A percentile compares a stretch with the other conserved stretches of the same genome.
These are phyloP conservation scores for Penicillium diatomitis DNA, from an alignment of 495 filamentous ascomycete genomes.

Conservation along the genomic window DNA sequence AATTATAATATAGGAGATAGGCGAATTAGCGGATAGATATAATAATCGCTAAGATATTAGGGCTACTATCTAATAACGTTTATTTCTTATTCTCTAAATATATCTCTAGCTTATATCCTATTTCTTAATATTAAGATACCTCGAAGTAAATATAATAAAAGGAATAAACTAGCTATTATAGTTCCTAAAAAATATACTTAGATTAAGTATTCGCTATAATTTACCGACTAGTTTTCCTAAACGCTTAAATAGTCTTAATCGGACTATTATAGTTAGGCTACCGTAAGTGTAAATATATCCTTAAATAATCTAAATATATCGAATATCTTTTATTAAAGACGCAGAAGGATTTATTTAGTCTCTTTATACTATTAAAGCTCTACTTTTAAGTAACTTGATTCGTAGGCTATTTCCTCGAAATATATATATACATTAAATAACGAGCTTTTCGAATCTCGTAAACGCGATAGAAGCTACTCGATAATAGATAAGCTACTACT, in stretches of 20 bases:
- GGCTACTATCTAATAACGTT: too few species aligned
- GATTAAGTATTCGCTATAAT: too few species aligned
- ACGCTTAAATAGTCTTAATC: background rate
- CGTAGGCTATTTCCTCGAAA: background rate
- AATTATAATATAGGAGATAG: too few species aligned
- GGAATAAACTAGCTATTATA: too few species aligned
- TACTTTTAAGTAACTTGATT: background rate
- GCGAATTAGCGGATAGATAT: too few species aligned
- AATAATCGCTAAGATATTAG: too few species aligned
- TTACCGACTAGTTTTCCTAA: too few species aligned
- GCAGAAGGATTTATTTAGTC: background rate
- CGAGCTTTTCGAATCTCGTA: background rate
- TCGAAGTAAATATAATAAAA: too few species aligned
- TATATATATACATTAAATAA: background rate
- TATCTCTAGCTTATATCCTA: too few species aligned
- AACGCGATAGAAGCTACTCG: background rate
- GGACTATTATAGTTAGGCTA: background rate
- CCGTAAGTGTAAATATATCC: background rate
- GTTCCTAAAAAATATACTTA: too few species aligned
- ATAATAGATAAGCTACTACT: background rate
- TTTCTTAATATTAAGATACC: too few species aligned
- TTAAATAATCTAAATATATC: background rate
- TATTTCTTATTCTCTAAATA: too few species aligned
- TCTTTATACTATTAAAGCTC: background rate
- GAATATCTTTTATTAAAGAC: background rate